phyloP scores from a whole-genome alignment of 768 basidiomycete species.

The Leccinellum albellum region DNA sequence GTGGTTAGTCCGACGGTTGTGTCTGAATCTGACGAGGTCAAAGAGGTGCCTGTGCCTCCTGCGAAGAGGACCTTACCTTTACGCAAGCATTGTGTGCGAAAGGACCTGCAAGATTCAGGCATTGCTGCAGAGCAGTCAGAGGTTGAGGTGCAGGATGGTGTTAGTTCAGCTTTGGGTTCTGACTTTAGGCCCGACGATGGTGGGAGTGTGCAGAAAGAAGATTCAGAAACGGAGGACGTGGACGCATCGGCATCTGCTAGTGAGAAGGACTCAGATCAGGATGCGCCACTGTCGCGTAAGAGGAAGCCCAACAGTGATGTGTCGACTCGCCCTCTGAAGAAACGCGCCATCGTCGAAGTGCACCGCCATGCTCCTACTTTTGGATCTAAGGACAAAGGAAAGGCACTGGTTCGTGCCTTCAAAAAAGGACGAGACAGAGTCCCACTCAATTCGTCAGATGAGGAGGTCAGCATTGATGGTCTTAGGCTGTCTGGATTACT shows the following conservation, averaged over 20 bases:
- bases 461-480: neutral
- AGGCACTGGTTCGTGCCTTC: neutral
- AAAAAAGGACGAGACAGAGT: too few species aligned
- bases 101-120: too few species aligned
- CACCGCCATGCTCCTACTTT: too few species aligned
- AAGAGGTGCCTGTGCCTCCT: neutral
- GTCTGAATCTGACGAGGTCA: neutral
- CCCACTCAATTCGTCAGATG: neutral
- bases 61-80: neutral
- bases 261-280: too few species aligned
- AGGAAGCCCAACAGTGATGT: neutral
- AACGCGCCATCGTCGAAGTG: neutral
- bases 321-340: neutral
- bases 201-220: neutral
- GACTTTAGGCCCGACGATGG: too few species aligned
- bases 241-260: neutral
- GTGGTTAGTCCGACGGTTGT: too few species aligned
- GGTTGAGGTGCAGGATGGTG: too few species aligned
- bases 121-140: too few species aligned
- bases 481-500: neutral
- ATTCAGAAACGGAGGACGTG: neutral
- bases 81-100: too few species aligned
- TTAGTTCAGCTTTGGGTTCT: too few species aligned
- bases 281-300: neutral
- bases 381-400: neutral